These are phyloP conservation scores for Groenewaldozyma tartarivorans DNA, from an alignment of 805 yeast genomes.

Conservation along the genomic window DNA sequence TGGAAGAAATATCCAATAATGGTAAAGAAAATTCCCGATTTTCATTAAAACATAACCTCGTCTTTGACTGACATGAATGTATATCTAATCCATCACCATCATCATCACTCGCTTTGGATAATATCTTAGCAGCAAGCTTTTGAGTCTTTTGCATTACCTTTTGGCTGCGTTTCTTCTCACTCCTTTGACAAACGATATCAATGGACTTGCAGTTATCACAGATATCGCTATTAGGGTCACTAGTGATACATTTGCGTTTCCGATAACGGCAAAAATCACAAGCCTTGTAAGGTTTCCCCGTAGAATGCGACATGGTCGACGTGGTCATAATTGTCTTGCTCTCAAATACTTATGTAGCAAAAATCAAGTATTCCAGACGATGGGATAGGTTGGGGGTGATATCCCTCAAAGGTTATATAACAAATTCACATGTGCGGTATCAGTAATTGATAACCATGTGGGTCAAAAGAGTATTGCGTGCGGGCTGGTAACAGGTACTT, in stretches of 20 bases:
- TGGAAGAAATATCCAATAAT: no score
- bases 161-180: conserved; percentile 4
- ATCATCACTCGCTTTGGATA: background rate
- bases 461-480: no score
- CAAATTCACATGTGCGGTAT: no score
- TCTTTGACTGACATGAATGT: background rate
- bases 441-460: no score
- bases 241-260: conserved; percentile 8
- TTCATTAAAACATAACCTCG: background rate
- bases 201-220: conserved; percentile 8
- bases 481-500: no score
- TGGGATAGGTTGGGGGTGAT: no score
- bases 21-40: background rate
- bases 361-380: no score
- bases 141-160: conserved; percentile 6
- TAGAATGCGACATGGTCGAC: no score
- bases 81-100: background rate
- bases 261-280: conserved; percentile 13
- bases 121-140: conserved; percentile 4
- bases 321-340: no score
- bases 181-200: conserved; percentile 6
- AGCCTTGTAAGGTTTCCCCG: conserved; percentile 7
- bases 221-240: background rate
- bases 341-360: no score
- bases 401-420: no score